A percentile compares a stretch with the other conserved stretches of the same genome.
Conservation (phyloP, 176 grass and related monocot species). For the Musa itinerans region DNA sequence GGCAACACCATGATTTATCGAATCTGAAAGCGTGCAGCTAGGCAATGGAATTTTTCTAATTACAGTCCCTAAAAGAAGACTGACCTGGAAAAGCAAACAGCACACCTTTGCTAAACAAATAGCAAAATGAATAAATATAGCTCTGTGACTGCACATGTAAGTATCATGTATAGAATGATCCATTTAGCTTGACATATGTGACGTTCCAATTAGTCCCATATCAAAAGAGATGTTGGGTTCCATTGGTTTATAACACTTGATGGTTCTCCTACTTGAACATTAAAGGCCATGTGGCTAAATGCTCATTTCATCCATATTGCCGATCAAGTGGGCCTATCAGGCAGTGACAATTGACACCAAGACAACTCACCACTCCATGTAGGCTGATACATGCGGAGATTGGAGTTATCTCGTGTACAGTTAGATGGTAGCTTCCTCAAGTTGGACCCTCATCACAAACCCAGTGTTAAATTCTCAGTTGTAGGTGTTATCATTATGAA, state of each 20-base stretch:
- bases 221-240: neutral
- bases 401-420: neutral
- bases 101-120: neutral
- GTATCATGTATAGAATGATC: neutral
- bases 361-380: no score
- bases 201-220: neutral
- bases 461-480: no score
- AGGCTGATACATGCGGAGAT: no score
- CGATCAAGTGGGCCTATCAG: no score
- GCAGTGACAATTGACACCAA: no score
- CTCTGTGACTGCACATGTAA: neutral
- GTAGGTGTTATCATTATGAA: no score
- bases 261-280: neutral
- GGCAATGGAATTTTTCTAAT: slow-evolving; percentile 92
- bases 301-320: no score
- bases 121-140: neutral
- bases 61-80: slow-evolving; percentile 91
- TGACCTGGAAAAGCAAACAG: slow-evolving; percentile 55
- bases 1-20: slow-evolving; percentile 22
- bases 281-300: no score
- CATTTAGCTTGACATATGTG: neutral
- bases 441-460: neutral
- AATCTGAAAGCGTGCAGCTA: slow-evolving; percentile 51
- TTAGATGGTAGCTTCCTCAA: neutral
- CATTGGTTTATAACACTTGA: neutral